Conservation (phyloP, 2,329 filamentous ascomycete species). For the Penicillium sp. region DNA sequence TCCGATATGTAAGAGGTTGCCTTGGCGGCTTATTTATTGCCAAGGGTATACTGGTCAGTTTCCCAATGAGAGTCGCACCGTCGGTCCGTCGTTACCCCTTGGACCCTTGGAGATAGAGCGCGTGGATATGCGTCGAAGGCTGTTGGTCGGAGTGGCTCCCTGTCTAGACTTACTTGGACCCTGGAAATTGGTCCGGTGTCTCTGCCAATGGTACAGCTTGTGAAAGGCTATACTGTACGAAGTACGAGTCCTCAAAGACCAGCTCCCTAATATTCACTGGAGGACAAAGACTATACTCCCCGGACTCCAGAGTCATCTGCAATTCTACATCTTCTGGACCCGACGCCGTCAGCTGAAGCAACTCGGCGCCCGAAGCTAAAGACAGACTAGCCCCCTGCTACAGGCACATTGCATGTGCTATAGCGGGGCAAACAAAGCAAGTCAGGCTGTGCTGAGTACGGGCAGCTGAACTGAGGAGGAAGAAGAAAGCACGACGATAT, state of each 20-base stretch:
- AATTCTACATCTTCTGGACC: too few relatives aligned
- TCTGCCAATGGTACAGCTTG: neutral
- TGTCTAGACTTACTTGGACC: neutral
- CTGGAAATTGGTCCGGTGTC: neutral
- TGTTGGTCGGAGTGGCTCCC: neutral
- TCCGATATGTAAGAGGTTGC: neutral
- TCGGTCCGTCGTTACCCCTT: too few relatives aligned
- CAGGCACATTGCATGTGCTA: neutral
- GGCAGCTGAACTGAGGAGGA: slow-evolving; percentile 7
- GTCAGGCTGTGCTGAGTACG: neutral
- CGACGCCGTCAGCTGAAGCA: neutral
- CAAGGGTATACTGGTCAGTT: neutral
- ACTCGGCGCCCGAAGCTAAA: neutral
- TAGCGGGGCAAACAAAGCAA: neutral
- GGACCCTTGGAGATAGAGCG: neutral
- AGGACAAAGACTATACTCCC: neutral
- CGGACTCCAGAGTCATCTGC: neutral
- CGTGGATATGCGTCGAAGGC: neutral
- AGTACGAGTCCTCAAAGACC: neutral
- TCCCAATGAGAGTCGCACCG: neutral
- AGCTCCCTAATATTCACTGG: neutral
- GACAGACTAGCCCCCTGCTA: neutral
- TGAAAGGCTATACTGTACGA: neutral
- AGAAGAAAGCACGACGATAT: neutral
- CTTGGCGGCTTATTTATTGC: neutral